phyloP scores from a whole-genome alignment of 2,329 filamentous ascomycete genomes.

The Leptographium procerum region DNA sequence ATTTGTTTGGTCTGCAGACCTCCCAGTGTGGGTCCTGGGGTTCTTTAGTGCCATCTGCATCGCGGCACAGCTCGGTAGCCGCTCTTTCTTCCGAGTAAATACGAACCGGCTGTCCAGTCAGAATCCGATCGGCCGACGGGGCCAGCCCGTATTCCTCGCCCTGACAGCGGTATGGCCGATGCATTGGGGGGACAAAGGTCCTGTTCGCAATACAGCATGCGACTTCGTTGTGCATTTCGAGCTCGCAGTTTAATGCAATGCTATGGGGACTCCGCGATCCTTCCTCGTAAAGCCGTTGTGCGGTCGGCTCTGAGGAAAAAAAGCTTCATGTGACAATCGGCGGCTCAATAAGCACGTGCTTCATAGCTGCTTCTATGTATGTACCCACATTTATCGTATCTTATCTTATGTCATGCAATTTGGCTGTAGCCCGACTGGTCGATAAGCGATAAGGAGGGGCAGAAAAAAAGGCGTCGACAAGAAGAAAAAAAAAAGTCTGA shows the following conservation, averaged over 20 bases:
- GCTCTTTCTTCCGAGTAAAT: constrained; percentile 13
- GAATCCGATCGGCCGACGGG: constrained; percentile 12
- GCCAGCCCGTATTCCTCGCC: not conserved
- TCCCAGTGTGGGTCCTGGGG: not conserved
- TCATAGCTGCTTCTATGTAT: not conserved
- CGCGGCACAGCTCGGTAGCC: constrained; percentile 10
- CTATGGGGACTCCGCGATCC: too few species aligned
- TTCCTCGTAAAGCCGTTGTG: not conserved
- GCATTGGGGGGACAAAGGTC: not conserved
- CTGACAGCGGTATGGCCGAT: not conserved
- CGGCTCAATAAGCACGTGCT: not conserved
- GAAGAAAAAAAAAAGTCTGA: constrained; percentile 1
- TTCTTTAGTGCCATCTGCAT: not conserved
- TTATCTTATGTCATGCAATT: not conserved
- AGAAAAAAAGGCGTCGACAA: not conserved
- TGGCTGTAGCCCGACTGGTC: not conserved
- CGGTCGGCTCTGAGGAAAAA: not conserved
- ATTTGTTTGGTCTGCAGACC: constrained; percentile 13
- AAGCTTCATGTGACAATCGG: not conserved
- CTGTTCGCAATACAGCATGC: not conserved
- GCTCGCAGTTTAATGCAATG: not conserved
- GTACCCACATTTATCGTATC: not conserved
- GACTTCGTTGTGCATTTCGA: not conserved
- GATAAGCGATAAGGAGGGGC: not conserved
- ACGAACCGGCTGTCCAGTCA: constrained; percentile 8